A percentile compares a stretch with the other conserved stretches of the same genome.
phyloP scores from a whole-genome alignment of 129 eudicot species.

The Pulicaria dysenterica region DNA sequence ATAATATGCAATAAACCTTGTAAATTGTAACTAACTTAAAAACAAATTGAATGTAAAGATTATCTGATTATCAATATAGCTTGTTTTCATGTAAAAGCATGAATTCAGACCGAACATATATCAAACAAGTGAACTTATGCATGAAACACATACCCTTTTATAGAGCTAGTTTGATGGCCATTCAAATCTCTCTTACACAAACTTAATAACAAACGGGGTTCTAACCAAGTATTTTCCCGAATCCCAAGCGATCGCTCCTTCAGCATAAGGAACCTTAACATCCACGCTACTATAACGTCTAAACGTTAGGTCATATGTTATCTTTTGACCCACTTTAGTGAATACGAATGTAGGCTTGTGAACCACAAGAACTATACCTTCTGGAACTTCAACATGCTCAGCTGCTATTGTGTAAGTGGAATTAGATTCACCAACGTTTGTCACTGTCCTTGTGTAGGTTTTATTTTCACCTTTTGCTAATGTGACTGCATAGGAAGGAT shows the following conservation, averaged over 20 bases:
- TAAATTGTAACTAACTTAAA: too few species aligned
- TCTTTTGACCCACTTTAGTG: conserved; percentile 36
- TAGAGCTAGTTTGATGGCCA: not conserved
- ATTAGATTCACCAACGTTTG: conserved; percentile 52
- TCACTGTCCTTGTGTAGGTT: conserved; percentile 47
- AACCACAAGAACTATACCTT: conserved; percentile 26
- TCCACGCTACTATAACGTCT: not conserved
- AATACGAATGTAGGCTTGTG: conserved; percentile 21
- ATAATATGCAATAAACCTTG: too few species aligned
- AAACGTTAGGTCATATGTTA: conserved; percentile 38
- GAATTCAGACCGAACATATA: too few species aligned
- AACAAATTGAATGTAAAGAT: too few species aligned
- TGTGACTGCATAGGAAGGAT: conserved; percentile 44
- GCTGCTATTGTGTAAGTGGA: conserved; percentile 32
- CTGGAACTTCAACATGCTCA: conserved; percentile 8
- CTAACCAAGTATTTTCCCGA: conserved; percentile 37
- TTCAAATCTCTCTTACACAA: conserved; percentile 8
- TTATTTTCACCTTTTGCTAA: conserved; percentile 26
- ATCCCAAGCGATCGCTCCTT: conserved; percentile 42
- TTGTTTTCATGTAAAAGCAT: too few species aligned
- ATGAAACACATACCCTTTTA: conserved; percentile 10
- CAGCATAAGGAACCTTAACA: conserved; percentile 15
- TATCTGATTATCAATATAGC: too few species aligned
- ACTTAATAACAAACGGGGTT: conserved; percentile 42
- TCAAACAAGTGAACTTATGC: not conserved